Percentiles rank a stretch among this genome's conserved stretches.
phyloP scores from a whole-genome alignment of 495 filamentous ascomycete genomes.

The Talaromyces stipitatus region DNA sequence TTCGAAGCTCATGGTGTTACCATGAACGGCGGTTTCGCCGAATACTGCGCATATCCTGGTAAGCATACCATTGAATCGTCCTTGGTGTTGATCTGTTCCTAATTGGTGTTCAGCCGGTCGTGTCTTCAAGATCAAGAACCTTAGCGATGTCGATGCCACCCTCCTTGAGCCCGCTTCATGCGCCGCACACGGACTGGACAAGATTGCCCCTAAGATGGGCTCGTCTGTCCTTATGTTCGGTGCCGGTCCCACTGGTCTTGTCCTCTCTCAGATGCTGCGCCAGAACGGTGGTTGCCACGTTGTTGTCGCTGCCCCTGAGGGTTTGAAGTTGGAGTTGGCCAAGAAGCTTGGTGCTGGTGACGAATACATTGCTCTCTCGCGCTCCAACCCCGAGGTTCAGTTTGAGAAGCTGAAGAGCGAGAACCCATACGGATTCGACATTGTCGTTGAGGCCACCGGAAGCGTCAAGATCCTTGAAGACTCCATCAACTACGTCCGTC shows the following conservation, averaged over 20 bases:
- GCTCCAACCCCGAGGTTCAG: constrained; percentile 45
- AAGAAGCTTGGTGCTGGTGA: constrained; percentile 60
- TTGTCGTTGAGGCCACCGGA: constrained; percentile 58
- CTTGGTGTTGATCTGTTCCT: neutral
- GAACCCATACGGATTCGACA: constrained; percentile 66
- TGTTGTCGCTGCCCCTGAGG: constrained; percentile 57
- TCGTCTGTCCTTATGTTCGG: constrained; percentile 60
- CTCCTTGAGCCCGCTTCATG: constrained; percentile 67
- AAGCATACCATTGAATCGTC: constrained; percentile 2
- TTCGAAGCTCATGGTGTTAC: constrained; percentile 59
- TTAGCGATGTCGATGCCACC: constrained; percentile 63
- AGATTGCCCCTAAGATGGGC: constrained; percentile 61
- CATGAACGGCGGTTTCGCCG: constrained; percentile 62
- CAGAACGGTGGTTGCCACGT: constrained; percentile 59
- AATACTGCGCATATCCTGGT: constrained; percentile 50
- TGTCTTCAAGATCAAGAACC: constrained; percentile 63
- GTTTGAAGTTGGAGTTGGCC: constrained; percentile 63
- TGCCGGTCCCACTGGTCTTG: constrained; percentile 59
- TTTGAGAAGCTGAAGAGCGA: constrained; percentile 54
- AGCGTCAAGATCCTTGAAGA: constrained; percentile 61
- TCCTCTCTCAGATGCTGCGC: constrained; percentile 54
- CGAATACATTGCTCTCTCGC: constrained; percentile 54
- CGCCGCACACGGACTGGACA: constrained; percentile 63
- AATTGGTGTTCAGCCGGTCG: constrained; percentile 45
- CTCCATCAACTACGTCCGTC: constrained; percentile 58